These are phyloP conservation scores for Pseudogymnoascus sp. DNA, from an alignment of 2,329 filamentous ascomycete genomes.

Conservation along the genomic window DNA sequence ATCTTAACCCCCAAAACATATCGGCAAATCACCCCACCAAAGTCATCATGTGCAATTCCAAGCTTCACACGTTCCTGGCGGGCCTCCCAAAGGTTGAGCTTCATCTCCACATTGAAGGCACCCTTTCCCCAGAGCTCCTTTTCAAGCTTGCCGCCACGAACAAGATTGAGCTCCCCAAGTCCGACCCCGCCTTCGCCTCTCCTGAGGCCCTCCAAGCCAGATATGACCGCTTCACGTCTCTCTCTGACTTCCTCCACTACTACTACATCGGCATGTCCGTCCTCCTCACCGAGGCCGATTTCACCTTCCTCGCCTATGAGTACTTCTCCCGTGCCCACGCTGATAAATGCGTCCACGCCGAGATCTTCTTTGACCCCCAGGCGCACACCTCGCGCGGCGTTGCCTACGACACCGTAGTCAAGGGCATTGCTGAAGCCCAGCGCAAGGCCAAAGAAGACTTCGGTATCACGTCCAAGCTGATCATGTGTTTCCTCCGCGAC, in stretches of 20 bases:
- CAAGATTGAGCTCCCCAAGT: slow-evolving; percentile 48
- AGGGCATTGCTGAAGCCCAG: slow-evolving; percentile 56
- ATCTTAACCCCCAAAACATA: background rate
- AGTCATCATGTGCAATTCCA: slow-evolving; percentile 22
- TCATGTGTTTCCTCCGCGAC: slow-evolving; percentile 68
- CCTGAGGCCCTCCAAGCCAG: slow-evolving; percentile 51
- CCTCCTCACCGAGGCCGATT: slow-evolving; percentile 59
- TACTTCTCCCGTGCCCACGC: slow-evolving; percentile 61
- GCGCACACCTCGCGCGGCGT: slow-evolving; percentile 62
- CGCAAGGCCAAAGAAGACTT: slow-evolving; percentile 54
- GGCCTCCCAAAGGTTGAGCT: slow-evolving; percentile 75
- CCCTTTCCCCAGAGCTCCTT: slow-evolving; percentile 61
- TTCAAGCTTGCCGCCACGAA: slow-evolving; percentile 65
- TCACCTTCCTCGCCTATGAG: slow-evolving; percentile 63
- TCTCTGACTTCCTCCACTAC: slow-evolving; percentile 72
- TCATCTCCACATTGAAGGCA: slow-evolving; percentile 74
- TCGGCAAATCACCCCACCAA: background rate
- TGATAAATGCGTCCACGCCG: slow-evolving; percentile 64
- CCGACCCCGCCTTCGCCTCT: slow-evolving; percentile 58
- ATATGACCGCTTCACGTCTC: slow-evolving; percentile 61
- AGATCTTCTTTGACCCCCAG: slow-evolving; percentile 78
- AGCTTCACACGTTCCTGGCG: slow-evolving; percentile 45
- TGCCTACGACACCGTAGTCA: slow-evolving; percentile 55
- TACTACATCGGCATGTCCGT: slow-evolving; percentile 73
- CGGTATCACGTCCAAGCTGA: slow-evolving; percentile 59